Base-by-base conservation (phyloP, 2,329 filamentous ascomycete species). In the Aureobasidium musti region DNA sequence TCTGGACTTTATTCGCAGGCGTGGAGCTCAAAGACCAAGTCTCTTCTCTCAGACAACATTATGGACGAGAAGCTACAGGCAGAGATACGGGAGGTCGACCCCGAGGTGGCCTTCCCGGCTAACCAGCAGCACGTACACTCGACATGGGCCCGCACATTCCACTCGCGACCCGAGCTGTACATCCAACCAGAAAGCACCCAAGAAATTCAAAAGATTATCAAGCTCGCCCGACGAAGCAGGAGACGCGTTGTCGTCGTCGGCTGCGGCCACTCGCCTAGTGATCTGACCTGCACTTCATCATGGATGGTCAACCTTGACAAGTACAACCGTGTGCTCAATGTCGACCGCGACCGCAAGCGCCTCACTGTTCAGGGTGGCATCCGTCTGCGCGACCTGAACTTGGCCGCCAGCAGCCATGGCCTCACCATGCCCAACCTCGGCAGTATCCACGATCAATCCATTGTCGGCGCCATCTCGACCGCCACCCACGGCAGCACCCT, bases 241-340 rank as follows among this genome's bases (percentile, higher is more conserved):
- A 88, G 91, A 54, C 89, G 92, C 68, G 81, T 99, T 67, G 90
- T 93, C 41, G 91, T 90, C 6, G 89, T 93, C n/a, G 94, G 95
- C 68, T 94, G 90, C 73, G 92, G 89, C 66, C 94, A 99, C 81
- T 97, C 93, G 65, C 95, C 94, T 8, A 96, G 90, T 70, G 90
- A 94, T 74, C 81, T 99, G 50, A 98, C 94, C 5, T 96, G 92
- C 79, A 96, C 93, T 5, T 95, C 91, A 19, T 91, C 90, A 70
- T 98, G 95, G 95, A 88, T 97, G 75, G 82, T 98, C 72, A 98
- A 97, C 77, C 86, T 99, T 68, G 95, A 99, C 81, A 84, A 90
- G 70, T 91, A 91, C 79, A 87, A 87, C 74, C 82, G 85, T 64
- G 84, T 98, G 35, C 75, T 96, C 59, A 84, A 87, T 8, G 82